phyloP scores from a whole-genome alignment of 2,329 filamentous ascomycete genomes.

The Aureobasidium pullulans region DNA sequence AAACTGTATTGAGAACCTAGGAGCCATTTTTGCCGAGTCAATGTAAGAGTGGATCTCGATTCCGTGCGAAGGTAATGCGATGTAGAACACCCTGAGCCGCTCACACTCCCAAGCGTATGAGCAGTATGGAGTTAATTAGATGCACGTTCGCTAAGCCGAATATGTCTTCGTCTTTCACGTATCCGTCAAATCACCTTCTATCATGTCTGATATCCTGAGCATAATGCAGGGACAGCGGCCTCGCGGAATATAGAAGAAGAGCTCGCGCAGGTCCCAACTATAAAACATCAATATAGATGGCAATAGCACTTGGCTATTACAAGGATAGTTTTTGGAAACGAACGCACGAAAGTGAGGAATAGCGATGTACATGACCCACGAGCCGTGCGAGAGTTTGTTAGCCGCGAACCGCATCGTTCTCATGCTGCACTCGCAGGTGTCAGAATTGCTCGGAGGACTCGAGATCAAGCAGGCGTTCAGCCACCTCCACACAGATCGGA shows the following conservation, averaged over 20 bases:
- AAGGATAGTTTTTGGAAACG: neutral
- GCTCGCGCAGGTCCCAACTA: constrained; percentile 1
- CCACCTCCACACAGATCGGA: constrained; percentile 12
- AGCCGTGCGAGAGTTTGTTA: neutral
- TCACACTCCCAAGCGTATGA: neutral
- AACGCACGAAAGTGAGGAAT: neutral
- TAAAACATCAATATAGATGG: neutral
- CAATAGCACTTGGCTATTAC: neutral
- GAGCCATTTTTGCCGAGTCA: neutral
- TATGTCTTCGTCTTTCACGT: neutral
- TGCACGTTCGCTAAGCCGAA: neutral
- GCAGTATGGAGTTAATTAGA: neutral
- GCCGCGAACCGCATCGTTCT: neutral
- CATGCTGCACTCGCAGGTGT: constrained; percentile 5
- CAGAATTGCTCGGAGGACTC: constrained; percentile 9
- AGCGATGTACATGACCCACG: neutral
- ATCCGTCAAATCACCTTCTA: neutral
- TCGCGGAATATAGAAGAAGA: neutral
- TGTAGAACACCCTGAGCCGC: neutral
- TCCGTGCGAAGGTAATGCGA: neutral
- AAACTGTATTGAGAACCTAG: neutral
- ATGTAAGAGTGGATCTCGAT: neutral
- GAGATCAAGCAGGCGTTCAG: constrained; percentile 8
- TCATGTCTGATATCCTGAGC: neutral
- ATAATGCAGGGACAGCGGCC: neutral